Evolutionary conservation across 2,329 filamentous ascomycete genomes (phyloP), one percentile per base, ranked within the genome.

Genomic region (Rugonectria rugulosa): DNA sequence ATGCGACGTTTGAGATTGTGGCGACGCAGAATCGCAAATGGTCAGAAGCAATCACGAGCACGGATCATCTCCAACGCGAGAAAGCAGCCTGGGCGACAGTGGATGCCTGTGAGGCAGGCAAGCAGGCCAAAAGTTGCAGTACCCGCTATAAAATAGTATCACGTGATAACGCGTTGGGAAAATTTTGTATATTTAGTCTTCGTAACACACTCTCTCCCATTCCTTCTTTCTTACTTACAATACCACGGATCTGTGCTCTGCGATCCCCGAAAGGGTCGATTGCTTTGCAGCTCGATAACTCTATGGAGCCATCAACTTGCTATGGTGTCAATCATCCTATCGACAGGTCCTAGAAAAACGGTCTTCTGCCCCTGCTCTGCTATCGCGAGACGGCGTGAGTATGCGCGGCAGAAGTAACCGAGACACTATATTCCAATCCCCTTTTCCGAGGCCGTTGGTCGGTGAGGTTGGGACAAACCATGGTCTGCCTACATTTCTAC

Each of bases 401-500:
- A 85, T 83, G 15, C 81, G 83, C 79, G 78, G 78, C 79, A 77
- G 73, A 73, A 75, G 63, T 73, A 77, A 77, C 77, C 80, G 79
- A 81, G 88, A 83, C 84, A 84, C 87, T 86, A 93, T 92, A 94
- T 94, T 94, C 89, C 90, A 87, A 81, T 78, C 88, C 91, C 86
- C 84, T 91, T 92, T 86, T 84, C 90, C 86, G 84, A 95, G 90
- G 85, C 89, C 91, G 88, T 96, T 81, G 91, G 89, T 87, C 84
- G 66, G 79, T 96, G 90, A 94, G 85, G 91, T 88, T 89, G 85
- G 88, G 89, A 90, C 88, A 85, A 94, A 94, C 89, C 91, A 93
- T 94, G 85, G 83, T 81, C 38, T 76, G 81, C 81, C 86, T 86
- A 91, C 86, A 91, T 88, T 46, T 63, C 53, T 50, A 57, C 49